Evolutionary conservation across 768 basidiomycete species (phyloP).

Genomic region (Neoboletus brunneissimus): DNA sequence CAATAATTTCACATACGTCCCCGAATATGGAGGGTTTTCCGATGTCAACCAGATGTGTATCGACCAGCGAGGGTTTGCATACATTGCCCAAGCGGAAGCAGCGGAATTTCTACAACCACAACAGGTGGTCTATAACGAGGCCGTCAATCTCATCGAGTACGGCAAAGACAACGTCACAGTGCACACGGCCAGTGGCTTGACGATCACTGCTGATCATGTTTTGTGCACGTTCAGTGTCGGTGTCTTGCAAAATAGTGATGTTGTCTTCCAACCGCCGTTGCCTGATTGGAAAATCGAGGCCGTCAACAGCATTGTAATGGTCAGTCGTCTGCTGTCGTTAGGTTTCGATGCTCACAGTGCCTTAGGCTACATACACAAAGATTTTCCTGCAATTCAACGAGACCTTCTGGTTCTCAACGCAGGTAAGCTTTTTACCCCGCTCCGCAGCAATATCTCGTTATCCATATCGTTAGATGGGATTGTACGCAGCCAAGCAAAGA

Average conservation of each 20-base stretch:
- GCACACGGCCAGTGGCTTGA: conserved; percentile 41
- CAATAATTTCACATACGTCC: conserved; percentile 58
- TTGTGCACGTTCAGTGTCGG: conserved; percentile 69
- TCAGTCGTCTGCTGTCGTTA: conserved; percentile 9
- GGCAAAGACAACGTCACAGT: conserved; percentile 46
- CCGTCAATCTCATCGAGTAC: conserved; percentile 47
- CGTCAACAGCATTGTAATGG: conserved; percentile 61
- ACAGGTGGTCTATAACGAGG: conserved; percentile 50
- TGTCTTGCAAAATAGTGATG: conserved; percentile 63
- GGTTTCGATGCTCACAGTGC: neutral
- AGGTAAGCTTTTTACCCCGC: conserved; percentile 24
- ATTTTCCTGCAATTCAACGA: conserved; percentile 62
- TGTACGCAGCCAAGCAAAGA: conserved; percentile 56
- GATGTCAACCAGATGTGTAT: conserved; percentile 50
- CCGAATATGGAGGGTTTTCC: conserved; percentile 56
- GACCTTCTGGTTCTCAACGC: conserved; percentile 57
- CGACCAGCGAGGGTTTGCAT: conserved; percentile 63
- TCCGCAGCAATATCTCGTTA: neutral
- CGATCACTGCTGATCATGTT: conserved; percentile 52
- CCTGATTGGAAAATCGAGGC: conserved; percentile 66
- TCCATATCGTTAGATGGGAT: conserved; percentile 30
- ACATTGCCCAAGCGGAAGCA: conserved; percentile 56
- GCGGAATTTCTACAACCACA: conserved; percentile 46
- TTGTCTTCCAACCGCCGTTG: conserved; percentile 51
- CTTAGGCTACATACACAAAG: conserved; percentile 58